These are phyloP conservation scores for Vigna mungo DNA, from an alignment of 306 rosid species.

Conservation along the genomic window DNA sequence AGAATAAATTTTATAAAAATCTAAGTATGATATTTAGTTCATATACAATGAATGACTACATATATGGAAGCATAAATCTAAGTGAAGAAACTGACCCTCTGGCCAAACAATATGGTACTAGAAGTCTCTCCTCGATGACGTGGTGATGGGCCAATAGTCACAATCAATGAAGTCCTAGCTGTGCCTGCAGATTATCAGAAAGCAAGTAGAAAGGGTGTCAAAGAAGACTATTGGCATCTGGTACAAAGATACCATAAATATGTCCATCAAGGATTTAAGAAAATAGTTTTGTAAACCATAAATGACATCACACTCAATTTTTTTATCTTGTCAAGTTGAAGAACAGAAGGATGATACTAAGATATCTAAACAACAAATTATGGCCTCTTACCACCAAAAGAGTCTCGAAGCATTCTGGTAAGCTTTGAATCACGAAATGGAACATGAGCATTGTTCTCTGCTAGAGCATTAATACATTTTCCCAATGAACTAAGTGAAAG, in stretches of 20 bases:
- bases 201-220: constrained; percentile 20
- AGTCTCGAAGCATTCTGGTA: constrained; percentile 93
- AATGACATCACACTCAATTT: constrained; percentile 33
- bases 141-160: constrained; percentile 98
- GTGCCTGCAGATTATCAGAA: constrained; percentile 66
- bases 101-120: constrained; percentile 93
- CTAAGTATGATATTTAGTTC: not conserved
- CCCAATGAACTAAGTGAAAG: constrained; percentile 96
- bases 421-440: constrained; percentile 99
- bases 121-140: constrained; percentile 99
- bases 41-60: constrained; percentile 22
- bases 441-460: constrained; percentile 91
- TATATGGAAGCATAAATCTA: constrained; percentile 19
- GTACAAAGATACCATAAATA: constrained; percentile 8
- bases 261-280: constrained; percentile 39
- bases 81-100: constrained; percentile 73
- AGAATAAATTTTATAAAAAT: not conserved
- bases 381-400: constrained; percentile 85
- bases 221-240: constrained; percentile 18
- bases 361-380: constrained; percentile 39
- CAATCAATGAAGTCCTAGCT: constrained; percentile 94
- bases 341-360: not conserved
- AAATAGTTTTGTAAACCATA: constrained; percentile 36
- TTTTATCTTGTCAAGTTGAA: constrained; percentile 17
- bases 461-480: constrained; percentile 94